Evolutionary conservation across 371 early-diverging fungal species (phyloP), one percentile per base, ranked within the genome.

Genomic region (Syncephalastrum contaminatum): DNA sequence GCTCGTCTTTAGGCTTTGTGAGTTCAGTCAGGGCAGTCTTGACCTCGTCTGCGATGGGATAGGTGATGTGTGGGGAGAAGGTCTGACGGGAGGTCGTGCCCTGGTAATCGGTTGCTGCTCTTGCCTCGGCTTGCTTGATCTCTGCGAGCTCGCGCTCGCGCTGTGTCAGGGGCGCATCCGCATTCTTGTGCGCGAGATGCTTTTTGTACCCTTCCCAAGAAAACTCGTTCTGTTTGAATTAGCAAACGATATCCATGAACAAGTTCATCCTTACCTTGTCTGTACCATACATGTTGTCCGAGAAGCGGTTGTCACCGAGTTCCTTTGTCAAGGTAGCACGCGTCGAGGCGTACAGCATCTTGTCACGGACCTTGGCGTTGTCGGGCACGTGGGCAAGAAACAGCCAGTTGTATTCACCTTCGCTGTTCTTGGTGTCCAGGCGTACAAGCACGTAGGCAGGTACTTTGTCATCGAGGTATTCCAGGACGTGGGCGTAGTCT

Each of bases 271-370:
- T 45, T 74, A 82, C 85, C 72, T 69, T 69, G 44, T 69, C 66
- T 21, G 92, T 89, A 21, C 89, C 94, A 69, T 90, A 90, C 54
- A 95, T 67, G n/a, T 75, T 80, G 58, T 93, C 92, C 10, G 73
- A 72, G 63, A 95, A 92, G 44, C 82, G 80, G 43, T 84, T 76
- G 43, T 90, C 90, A 14, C 95, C 95, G 18, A 93, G 74, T 13
- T 85, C 83, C 66, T 84, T 91, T 12, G 84, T 79, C 59, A 93
- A 66, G 3, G 88, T 84, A 14, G 90, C 88, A 44, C 87, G 80
- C 4, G 91, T 85, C 4, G 93, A 83, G 13, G 95, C 94, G 64
- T 92, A 92, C 43, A 95, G 67, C 94, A 93, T 95, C 71, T 95
- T 94, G 51, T 91, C 89, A 16, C 94, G 82, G 24, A 93, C 85